Evolutionary conservation across 768 basidiomycete species (phyloP).

Genomic region (Lactifluus pinguis): DNA sequence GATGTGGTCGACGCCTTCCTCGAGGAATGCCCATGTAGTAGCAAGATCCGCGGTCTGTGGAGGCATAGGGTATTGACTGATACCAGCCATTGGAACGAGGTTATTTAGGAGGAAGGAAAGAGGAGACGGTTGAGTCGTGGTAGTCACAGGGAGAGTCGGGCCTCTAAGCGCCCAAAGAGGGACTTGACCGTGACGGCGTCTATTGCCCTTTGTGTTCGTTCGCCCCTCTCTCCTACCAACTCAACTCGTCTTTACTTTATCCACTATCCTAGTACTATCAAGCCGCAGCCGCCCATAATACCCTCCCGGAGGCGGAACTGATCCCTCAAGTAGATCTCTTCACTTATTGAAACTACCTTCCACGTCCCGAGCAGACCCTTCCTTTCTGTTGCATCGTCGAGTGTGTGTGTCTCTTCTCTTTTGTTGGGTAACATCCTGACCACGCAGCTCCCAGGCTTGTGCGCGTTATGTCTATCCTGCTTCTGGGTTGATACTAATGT

Average conservation of each 20-base stretch:
- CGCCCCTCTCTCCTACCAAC: no score
- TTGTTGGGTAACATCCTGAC: not conserved
- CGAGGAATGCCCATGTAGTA: constrained; percentile 83
- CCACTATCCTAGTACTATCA: no score
- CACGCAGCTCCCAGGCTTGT: not conserved
- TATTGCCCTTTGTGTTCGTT: not conserved
- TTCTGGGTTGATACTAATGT: not conserved
- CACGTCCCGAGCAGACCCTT: no score
- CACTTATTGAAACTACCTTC: no score
- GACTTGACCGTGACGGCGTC: not conserved
- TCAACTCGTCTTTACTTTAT: no score
- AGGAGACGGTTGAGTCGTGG: constrained; percentile 2
- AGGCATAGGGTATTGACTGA: constrained; percentile 38
- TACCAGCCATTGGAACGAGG: constrained; percentile 6
- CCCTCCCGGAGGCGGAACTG: no score
- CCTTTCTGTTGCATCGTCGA: no score
- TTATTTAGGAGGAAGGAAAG: not conserved
- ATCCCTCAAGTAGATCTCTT: no score
- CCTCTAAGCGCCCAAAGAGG: not conserved
- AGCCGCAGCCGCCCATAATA: no score
- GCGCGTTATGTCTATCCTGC: not conserved
- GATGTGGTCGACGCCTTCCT: constrained; percentile 84
- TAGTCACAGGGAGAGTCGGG: constrained; percentile 10
- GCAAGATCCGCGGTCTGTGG: constrained; percentile 57
- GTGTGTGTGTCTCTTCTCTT: no score